phyloP scores from a whole-genome alignment of 345 rosid genomes.

The Balakata baccata region DNA sequence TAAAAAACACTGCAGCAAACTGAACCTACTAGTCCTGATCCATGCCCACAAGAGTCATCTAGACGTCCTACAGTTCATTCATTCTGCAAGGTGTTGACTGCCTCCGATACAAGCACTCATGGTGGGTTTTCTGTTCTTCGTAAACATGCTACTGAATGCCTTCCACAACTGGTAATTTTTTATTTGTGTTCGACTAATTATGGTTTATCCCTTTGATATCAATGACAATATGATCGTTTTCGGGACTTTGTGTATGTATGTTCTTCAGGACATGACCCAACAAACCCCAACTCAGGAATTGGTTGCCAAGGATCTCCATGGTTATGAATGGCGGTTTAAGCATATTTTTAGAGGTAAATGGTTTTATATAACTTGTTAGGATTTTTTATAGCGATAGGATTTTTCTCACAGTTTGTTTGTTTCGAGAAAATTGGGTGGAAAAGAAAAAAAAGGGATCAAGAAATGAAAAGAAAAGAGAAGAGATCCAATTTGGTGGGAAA shows the following conservation, averaged over 20 bases:
- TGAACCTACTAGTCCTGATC: constrained; percentile 59
- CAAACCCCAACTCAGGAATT: constrained; percentile 87
- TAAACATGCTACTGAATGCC: constrained; percentile 89
- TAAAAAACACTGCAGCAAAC: constrained; percentile 35
- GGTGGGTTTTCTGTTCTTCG: constrained; percentile 94
- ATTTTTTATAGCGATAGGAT: background rate
- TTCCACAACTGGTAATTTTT: constrained; percentile 76
- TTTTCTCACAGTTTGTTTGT: too few species aligned
- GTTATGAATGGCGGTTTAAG: constrained; percentile 90
- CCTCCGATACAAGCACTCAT: constrained; percentile 96
- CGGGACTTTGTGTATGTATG: background rate
- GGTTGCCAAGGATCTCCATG: constrained; percentile 85
- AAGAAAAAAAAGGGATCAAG: too few species aligned
- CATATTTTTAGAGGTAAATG: constrained; percentile 86
- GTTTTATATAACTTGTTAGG: background rate
- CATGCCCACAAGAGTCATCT: constrained; percentile 40
- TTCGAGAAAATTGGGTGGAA: too few species aligned
- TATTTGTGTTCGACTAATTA: background rate
- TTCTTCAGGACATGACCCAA: constrained; percentile 77
- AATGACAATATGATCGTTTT: background rate
- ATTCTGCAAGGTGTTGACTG: constrained; percentile 85
- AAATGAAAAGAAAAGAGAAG: too few species aligned
- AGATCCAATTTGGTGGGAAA: too few species aligned
- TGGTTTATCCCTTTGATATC: background rate
- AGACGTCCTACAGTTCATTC: constrained; percentile 57